Conservation (phyloP, 164 flowering plant species). For the Aristolochia fimbriata region DNA sequence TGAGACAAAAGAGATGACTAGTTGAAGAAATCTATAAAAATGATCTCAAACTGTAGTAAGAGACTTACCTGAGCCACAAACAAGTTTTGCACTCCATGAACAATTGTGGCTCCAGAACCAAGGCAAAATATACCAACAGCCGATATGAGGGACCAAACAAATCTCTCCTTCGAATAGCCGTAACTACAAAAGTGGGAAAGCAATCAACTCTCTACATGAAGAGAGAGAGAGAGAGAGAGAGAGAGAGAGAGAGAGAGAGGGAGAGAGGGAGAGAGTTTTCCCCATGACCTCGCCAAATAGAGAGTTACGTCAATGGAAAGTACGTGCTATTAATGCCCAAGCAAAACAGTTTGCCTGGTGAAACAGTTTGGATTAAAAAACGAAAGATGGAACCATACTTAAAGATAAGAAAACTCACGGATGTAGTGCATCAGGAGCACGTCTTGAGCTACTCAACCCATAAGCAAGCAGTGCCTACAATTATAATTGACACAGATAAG, state of each 20-base stretch:
- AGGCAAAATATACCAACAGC: constrained; percentile 99
- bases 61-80: constrained; percentile 67
- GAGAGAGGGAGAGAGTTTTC: not conserved
- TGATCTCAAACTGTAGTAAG: not conserved
- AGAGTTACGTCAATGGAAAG: not conserved
- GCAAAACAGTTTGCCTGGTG: not conserved
- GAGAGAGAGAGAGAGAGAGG: constrained; percentile 4
- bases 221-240: not conserved
- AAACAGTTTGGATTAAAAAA: not conserved
- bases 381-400: not conserved
- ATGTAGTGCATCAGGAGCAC: constrained; percentile 98
- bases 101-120: constrained; percentile 97
- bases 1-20: no score
- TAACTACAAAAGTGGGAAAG: constrained; percentile 40
- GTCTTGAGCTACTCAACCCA: constrained; percentile 92
- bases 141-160: constrained; percentile 98
- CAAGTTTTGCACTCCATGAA: constrained; percentile 88
- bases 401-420: constrained; percentile 53
- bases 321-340: not conserved
- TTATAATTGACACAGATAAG: constrained; percentile 4
- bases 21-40: no score
- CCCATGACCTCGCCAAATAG: no score
- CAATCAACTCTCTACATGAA: not conserved
- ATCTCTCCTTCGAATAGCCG: constrained; percentile 96
- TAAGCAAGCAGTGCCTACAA: constrained; percentile 96